Evolutionary conservation across 2,329 filamentous ascomycete species (phyloP).

Genomic region (Plectosphaerella cucumerina): DNA sequence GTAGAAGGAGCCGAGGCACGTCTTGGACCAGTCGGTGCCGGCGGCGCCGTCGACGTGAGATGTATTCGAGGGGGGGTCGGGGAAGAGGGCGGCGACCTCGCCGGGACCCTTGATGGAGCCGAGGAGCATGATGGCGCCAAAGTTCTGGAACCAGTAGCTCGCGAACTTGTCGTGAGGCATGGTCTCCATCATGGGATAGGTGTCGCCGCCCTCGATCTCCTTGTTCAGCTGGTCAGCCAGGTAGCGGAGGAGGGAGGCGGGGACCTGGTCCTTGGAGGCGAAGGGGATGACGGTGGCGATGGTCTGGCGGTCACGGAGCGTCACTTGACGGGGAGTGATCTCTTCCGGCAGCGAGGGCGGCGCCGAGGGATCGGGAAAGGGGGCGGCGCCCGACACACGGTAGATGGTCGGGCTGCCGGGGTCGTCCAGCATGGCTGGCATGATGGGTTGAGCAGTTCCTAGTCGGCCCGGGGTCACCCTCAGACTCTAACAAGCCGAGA

Average conservation of each 20-base stretch:
- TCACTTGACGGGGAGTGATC: constrained; percentile 73
- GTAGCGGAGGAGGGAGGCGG: constrained; percentile 68
- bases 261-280: constrained; percentile 71
- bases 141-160: constrained; percentile 87
- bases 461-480: too few species aligned
- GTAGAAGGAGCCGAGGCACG: constrained; percentile 87
- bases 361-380: constrained; percentile 59
- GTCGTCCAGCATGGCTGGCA: constrained; percentile 78
- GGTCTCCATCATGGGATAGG: constrained; percentile 80
- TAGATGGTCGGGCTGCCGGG: constrained; percentile 67
- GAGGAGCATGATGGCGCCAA: constrained; percentile 81
- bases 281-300: constrained; percentile 82
- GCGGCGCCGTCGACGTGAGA: neutral
- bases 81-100: constrained; percentile 35
- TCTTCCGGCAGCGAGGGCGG: constrained; percentile 59
- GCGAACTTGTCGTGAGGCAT: constrained; percentile 73
- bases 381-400: constrained; percentile 61
- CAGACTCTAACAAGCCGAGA: too few species aligned
- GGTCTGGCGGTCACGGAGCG: constrained; percentile 77
- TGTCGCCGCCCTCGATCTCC: constrained; percentile 89
- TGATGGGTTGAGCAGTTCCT: constrained; percentile 40
- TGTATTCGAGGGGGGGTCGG: neutral
- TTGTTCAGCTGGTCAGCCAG: constrained; percentile 81
- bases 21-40: constrained; percentile 65
- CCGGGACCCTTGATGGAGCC: constrained; percentile 65